phyloP scores from a whole-genome alignment of 2,329 filamentous ascomycete species.

The Tolypocladium nubicola region DNA sequence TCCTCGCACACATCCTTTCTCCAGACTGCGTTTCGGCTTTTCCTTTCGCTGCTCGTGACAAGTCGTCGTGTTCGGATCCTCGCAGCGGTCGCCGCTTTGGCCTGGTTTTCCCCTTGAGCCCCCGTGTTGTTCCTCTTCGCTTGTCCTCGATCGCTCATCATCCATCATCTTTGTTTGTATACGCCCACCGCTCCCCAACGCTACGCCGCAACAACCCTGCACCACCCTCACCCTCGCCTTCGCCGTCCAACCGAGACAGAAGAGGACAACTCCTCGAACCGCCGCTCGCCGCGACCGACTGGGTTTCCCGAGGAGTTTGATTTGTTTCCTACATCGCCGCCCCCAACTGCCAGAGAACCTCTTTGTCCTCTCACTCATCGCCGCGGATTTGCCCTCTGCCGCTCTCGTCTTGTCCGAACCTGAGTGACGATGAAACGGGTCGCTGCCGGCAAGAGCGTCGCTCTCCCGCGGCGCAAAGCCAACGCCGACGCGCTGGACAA shows the following conservation, averaged over 20 bases:
- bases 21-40: neutral
- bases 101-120: neutral
- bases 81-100: neutral
- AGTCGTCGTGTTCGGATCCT: neutral
- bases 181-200: neutral
- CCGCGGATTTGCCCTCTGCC: neutral
- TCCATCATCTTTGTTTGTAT: neutral
- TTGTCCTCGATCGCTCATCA: neutral
- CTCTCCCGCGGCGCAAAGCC: conserved; percentile 20
- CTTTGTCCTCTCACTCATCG: neutral
- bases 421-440: conserved; percentile 9
- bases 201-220: neutral
- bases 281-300: neutral
- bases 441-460: conserved; percentile 16
- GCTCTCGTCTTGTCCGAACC: neutral
- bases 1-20: neutral
- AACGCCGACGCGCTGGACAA: conserved; percentile 25
- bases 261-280: neutral
- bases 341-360: too few relatives aligned
- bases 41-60: neutral
- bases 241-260: neutral
- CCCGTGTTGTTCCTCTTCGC: neutral
- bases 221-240: neutral
- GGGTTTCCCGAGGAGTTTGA: neutral
- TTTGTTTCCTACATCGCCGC: neutral